These are phyloP conservation scores for Monilinia fructicola DNA, from an alignment of 2,329 filamentous ascomycete species.

Conservation along the genomic window DNA sequence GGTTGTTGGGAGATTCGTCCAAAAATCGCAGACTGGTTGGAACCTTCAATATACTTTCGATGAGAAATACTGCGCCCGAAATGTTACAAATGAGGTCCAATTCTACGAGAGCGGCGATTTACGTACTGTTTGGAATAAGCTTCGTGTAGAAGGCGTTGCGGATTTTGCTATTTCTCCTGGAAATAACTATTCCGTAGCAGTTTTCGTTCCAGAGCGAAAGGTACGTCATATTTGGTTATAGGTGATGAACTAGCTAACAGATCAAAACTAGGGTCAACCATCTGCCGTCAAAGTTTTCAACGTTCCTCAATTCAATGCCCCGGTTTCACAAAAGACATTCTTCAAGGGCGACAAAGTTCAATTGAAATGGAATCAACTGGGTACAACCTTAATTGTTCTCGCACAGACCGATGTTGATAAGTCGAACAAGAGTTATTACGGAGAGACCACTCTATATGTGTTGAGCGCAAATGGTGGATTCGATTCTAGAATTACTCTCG, in stretches of 20 bases:
- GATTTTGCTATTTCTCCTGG: conserved; percentile 90
- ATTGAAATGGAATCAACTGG: conserved; percentile 93
- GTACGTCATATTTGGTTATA: conserved; percentile 47
- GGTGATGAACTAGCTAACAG: conserved; percentile 29
- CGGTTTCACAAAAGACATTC: conserved; percentile 96
- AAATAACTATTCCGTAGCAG: conserved; percentile 85
- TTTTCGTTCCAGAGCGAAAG: conserved; percentile 95
- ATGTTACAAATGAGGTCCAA: conserved; percentile 95
- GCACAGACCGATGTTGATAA: conserved; percentile 98
- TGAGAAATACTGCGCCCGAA: conserved; percentile 88
- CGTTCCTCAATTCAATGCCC: conserved; percentile 77
- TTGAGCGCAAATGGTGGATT: conserved; percentile 88
- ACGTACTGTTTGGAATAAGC: conserved; percentile 88
- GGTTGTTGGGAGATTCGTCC: conserved; percentile 85
- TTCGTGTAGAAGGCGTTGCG: conserved; percentile 84
- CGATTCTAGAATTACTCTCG: conserved; percentile 85
- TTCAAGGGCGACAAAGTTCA: conserved; percentile 99
- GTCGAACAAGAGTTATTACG: conserved; percentile 98
- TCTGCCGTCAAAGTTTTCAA: conserved; percentile 93
- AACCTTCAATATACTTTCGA: conserved; percentile 96
- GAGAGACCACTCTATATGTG: conserved; percentile 95
- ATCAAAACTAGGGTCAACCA: conserved; percentile 72
- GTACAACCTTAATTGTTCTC: conserved; percentile 88
- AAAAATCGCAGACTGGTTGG: conserved; percentile 94
- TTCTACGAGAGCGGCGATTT: conserved; percentile 91